Base-by-base conservation (phyloP, 352 stramenopile genomes). In the Phytophthora lateralis region DNA sequence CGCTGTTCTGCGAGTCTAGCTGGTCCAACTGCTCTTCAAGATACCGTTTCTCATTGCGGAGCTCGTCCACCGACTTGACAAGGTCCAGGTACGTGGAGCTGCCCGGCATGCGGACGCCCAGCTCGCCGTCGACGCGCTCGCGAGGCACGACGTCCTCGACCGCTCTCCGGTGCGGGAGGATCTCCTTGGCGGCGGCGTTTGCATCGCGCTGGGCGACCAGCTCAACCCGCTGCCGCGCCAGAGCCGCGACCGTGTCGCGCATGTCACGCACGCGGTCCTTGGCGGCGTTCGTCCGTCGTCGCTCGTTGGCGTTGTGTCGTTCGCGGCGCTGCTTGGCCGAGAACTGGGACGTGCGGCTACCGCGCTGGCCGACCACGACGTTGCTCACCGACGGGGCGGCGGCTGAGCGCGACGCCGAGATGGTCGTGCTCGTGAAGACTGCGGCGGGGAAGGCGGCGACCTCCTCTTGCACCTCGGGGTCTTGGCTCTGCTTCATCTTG, bases 221-320 rank as follows among this genome's bases (percentile, higher is more conserved):
- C 27, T 76, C 59, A 34, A 34, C 48, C 12, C 71, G 71, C 41
- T 66, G 52, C 2, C 18, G 59, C 34, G 69, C 59, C n/a, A 80
- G 53, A 34, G 30, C 44, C 21, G 44, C 9, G 50, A 80, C 71
- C 44, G 41, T 45, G 44, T 80, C 71, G n/a, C 71, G 71, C 71
- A 80, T 80, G 37, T 68, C 63, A n/a, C 63, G 59, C 0, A 80
- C 53, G 15, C 71, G 71, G 46, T 74, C 71, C 54, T 80, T 80
- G 21, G 71, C 67, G 3, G 71, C 71, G 43, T 80, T 80, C 21
- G 71, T 80, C 15, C 71, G 67, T 55, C 71, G 55, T 55, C 71
- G 63, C 17, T 80, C 71, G 30, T 80, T 80, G 59, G 71, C 71
- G 60, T 80, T 80, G 67, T 80, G 71, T 27, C 71, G 67, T 42